Percentiles rank a stretch among this genome's conserved stretches.
Conservation (phyloP, 768 basidiomycete species). For the Cytidiella melzeri region DNA sequence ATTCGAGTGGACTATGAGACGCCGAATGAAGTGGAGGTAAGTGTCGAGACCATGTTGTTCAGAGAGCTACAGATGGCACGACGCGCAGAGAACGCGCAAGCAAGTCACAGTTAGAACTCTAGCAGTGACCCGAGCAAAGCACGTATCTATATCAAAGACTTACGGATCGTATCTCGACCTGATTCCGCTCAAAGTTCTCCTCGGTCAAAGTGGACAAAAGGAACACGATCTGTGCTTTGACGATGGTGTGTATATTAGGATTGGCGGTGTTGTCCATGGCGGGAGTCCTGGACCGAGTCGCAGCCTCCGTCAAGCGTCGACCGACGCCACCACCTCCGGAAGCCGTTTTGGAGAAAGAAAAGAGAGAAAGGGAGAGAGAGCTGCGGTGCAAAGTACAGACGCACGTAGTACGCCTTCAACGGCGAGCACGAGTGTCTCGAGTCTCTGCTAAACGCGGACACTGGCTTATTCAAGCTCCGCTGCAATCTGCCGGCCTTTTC, state of each 20-base stretch:
- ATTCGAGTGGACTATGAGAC: conserved; percentile 87
- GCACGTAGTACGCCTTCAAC: conserved; percentile 26
- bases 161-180: conserved; percentile 91
- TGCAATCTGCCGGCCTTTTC: neutral
- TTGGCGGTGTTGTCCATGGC: conserved; percentile 82
- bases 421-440: conserved; percentile 18
- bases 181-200: conserved; percentile 93
- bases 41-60: conserved; percentile 97
- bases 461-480: conserved; percentile 9
- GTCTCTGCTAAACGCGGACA: conserved; percentile 12
- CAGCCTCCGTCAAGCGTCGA: conserved; percentile 31
- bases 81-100: conserved; percentile 6
- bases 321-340: conserved; percentile 29
- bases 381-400: conserved; percentile 13
- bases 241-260: conserved; percentile 86
- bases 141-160: conserved; percentile 28
- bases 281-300: conserved; percentile 46
- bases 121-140: conserved; percentile 3
- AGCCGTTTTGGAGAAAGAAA: conserved; percentile 29
- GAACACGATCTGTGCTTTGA: conserved; percentile 97
- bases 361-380: conserved; percentile 12
- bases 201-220: conserved; percentile 93
- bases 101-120: no score
- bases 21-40: conserved; percentile 95
- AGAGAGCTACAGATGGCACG: conserved; percentile 58